phyloP scores from a whole-genome alignment of 192 early-diverging fungal genomes.

The Powellomyces hirtus region DNA sequence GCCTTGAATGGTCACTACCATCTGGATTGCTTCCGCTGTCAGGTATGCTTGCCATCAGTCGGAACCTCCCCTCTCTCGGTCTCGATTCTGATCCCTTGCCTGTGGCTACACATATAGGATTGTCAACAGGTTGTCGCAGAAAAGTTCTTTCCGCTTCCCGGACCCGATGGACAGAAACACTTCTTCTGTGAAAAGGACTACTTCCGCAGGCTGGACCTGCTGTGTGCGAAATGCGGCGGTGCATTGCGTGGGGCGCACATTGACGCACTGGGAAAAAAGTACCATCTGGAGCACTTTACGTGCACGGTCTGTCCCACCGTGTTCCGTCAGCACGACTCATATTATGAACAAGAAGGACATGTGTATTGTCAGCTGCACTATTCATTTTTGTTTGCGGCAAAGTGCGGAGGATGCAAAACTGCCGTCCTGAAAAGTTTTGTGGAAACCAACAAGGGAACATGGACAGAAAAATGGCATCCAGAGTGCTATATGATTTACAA shows the following conservation, averaged over 20 bases:
- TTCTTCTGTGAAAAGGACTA: slow-evolving; percentile 88
- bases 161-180: slow-evolving; percentile 51
- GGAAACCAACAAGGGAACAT: slow-evolving; percentile 73
- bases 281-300: slow-evolving; percentile 97
- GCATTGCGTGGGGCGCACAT: slow-evolving; percentile 91
- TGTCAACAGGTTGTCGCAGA: slow-evolving; percentile 74
- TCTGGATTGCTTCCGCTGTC: slow-evolving; percentile 91
- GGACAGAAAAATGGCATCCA: slow-evolving; percentile 94
- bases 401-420: slow-evolving; percentile 94
- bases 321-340: slow-evolving; percentile 93
- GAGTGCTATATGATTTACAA: slow-evolving; percentile 99
- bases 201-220: slow-evolving; percentile 76
- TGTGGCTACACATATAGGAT: slow-evolving; percentile 64
- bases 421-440: slow-evolving; percentile 96
- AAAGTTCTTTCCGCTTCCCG: slow-evolving; percentile 79
- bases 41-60: slow-evolving; percentile 59
- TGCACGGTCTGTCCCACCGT: slow-evolving; percentile 88
- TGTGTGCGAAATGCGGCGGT: slow-evolving; percentile 83
- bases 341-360: slow-evolving; percentile 91
- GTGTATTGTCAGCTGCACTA: slow-evolving; percentile 96
- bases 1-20: slow-evolving; percentile 82
- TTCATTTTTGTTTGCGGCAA: slow-evolving; percentile 82
- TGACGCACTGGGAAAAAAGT: slow-evolving; percentile 87
- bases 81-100: no score
- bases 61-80: no score